Evolutionary conservation across 1,139 yeast species (phyloP).

Genomic region (Geotrichum klebahnii): DNA sequence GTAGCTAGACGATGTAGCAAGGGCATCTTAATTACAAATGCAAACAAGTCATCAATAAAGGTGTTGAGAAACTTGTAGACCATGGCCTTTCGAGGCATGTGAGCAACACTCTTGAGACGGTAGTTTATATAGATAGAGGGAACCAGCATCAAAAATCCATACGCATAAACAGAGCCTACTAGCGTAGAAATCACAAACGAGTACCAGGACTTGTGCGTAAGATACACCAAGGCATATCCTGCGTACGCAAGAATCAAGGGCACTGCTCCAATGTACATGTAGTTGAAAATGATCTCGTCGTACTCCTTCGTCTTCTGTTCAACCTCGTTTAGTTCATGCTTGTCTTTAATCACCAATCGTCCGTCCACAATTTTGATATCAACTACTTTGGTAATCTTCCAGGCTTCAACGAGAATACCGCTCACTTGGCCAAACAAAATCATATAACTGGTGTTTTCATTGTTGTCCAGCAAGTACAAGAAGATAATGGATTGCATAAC

Average conservation of each 20-base stretch:
- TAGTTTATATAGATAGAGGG: slow-evolving; percentile 44
- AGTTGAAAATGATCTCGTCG: slow-evolving; percentile 42
- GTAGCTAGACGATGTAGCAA: slow-evolving; percentile 43
- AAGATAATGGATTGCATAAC: slow-evolving; percentile 42
- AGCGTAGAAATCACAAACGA: slow-evolving; percentile 42
- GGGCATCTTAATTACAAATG: slow-evolving; percentile 43
- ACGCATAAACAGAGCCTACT: slow-evolving; percentile 44
- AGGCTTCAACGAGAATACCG: slow-evolving; percentile 43
- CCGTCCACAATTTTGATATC: slow-evolving; percentile 32
- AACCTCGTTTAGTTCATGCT: slow-evolving; percentile 39
- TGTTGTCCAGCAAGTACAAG: slow-evolving; percentile 40
- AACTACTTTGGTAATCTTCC: slow-evolving; percentile 43
- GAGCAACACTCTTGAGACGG: slow-evolving; percentile 44
- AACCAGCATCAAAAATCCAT: slow-evolving; percentile 42
- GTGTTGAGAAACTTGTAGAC: slow-evolving; percentile 44
- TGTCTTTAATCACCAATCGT: slow-evolving; percentile 35
- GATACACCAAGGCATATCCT: slow-evolving; percentile 39
- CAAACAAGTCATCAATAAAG: slow-evolving; percentile 44
- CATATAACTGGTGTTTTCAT: slow-evolving; percentile 43
- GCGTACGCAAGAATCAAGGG: slow-evolving; percentile 43
- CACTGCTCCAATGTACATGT: slow-evolving; percentile 39
- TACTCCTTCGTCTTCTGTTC: slow-evolving; percentile 44
- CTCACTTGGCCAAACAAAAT: slow-evolving; percentile 41
- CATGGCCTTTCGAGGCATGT: slow-evolving; percentile 44
- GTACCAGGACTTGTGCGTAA: slow-evolving; percentile 44